Conservation (phyloP, 352 stramenopile species). For the Phytophthora sp. region DNA sequence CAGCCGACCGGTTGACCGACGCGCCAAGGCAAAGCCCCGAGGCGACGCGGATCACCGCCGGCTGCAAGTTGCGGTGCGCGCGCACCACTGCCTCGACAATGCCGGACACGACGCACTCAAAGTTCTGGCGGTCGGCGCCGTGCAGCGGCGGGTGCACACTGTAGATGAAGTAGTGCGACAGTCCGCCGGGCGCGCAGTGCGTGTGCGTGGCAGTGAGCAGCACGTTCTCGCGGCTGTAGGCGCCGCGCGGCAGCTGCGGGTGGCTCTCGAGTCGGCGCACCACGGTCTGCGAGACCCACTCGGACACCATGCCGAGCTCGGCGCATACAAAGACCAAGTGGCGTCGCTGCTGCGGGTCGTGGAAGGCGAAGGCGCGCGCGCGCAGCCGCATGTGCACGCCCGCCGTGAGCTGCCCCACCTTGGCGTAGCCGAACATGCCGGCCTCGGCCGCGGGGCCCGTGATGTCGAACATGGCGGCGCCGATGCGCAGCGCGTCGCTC, state of each 20-base stretch:
- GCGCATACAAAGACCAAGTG: slow-evolving; percentile 87
- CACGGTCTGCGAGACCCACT: slow-evolving; percentile 89
- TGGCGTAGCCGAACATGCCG: slow-evolving; percentile 91
- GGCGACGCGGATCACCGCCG: slow-evolving; percentile 64
- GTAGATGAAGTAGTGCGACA: slow-evolving; percentile 94
- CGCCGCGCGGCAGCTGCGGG: slow-evolving; percentile 38
- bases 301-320: slow-evolving; percentile 90
- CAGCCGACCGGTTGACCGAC: slow-evolving; percentile 89
- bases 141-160: slow-evolving; percentile 81
- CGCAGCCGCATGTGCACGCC: slow-evolving; percentile 90
- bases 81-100: slow-evolving; percentile 85
- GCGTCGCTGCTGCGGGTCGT: slow-evolving; percentile 31
- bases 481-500: slow-evolving; percentile 49
- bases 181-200: slow-evolving; percentile 89
- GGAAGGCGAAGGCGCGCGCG: slow-evolving; percentile 83
- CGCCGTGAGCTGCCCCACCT: slow-evolving; percentile 71
- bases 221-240: slow-evolving; percentile 80
- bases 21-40: slow-evolving; percentile 70
- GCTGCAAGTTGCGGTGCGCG: slow-evolving; percentile 80
- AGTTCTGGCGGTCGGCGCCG: slow-evolving; percentile 81
- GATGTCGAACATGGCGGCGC: slow-evolving; percentile 86
- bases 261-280: slow-evolving; percentile 62
- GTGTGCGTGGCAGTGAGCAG: slow-evolving; percentile 93
- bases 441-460: slow-evolving; percentile 82
- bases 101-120: slow-evolving; percentile 90